Percentiles rank a stretch among this genome's conserved stretches.
Conservation (phyloP, 768 basidiomycete genomes). For the Lentinus tigrinus region DNA sequence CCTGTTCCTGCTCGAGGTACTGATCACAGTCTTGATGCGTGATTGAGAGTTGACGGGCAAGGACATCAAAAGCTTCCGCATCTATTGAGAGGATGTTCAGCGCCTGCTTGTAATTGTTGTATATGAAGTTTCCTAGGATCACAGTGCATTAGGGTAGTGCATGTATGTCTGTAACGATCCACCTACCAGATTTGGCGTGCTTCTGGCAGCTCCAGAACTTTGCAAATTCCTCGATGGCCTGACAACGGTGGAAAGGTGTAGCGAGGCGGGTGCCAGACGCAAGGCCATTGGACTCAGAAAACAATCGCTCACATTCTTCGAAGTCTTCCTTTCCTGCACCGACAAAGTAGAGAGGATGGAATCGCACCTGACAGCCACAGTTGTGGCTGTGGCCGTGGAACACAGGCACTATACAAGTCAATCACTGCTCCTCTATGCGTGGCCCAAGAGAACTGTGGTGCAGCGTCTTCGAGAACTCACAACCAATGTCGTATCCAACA, state of each 20-base stretch:
- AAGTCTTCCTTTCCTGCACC: constrained; percentile 28
- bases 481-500: constrained; percentile 29
- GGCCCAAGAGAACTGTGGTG: constrained; percentile 16
- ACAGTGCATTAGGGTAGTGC: background rate
- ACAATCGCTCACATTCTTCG: constrained; percentile 29
- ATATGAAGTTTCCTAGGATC: constrained; percentile 6
- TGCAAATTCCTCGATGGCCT: constrained; percentile 24
- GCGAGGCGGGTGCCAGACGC: constrained; percentile 24
- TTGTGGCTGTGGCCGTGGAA: constrained; percentile 34
- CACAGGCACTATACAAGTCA: constrained; percentile 20
- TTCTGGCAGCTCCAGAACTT: constrained; percentile 23
- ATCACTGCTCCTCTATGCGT: background rate
- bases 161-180: background rate
- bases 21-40: constrained; percentile 4
- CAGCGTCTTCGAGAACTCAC: constrained; percentile 22
- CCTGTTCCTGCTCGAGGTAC: constrained; percentile 14
- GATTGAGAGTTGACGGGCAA: background rate
- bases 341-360: constrained; percentile 27
- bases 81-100: background rate
- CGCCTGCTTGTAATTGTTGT: constrained; percentile 12
- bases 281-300: constrained; percentile 25
- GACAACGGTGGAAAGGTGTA: constrained; percentile 27
- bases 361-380: constrained; percentile 26
- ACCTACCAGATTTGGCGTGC: constrained; percentile 25
- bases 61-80: background rate